Evolutionary conservation across 2,329 filamentous ascomycete genomes (phyloP).

Genomic region (Calonectria ilicicola): DNA sequence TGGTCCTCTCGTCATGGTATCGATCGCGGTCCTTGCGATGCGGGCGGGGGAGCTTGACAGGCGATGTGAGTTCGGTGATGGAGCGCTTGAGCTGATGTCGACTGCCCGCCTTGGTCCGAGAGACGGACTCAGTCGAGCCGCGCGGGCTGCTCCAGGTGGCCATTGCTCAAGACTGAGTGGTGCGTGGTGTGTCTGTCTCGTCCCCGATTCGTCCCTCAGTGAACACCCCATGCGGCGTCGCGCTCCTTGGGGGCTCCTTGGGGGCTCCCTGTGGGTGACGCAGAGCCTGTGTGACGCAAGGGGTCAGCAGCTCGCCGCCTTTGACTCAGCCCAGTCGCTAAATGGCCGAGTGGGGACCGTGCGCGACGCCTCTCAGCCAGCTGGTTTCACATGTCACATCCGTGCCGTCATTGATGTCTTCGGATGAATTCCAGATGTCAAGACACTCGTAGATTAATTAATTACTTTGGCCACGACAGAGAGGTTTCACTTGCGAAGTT

Average conservation of each 20-base stretch:
- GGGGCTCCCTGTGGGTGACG: constrained; percentile 7
- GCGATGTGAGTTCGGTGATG: constrained; percentile 65
- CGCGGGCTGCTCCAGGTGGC: constrained; percentile 39
- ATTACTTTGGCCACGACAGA: background rate
- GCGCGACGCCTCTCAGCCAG: background rate
- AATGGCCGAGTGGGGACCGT: constrained; percentile 8
- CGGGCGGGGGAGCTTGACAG: constrained; percentile 54
- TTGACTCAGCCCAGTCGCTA: constrained; percentile 14
- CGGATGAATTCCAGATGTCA: constrained; percentile 13
- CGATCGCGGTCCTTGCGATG: constrained; percentile 44
- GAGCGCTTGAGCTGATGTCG: constrained; percentile 68
- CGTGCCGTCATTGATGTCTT: constrained; percentile 3
- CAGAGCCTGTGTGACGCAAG: constrained; percentile 22
- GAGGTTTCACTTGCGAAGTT: background rate
- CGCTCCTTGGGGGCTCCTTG: constrained; percentile 6
- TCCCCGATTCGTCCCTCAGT: constrained; percentile 9
- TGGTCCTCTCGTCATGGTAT: constrained; percentile 45
- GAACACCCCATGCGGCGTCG: constrained; percentile 2
- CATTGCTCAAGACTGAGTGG: constrained; percentile 26
- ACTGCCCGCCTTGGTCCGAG: constrained; percentile 43
- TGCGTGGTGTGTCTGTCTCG: constrained; percentile 9
- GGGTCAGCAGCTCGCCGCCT: constrained; percentile 19
- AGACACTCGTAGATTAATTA: constrained; percentile 2
- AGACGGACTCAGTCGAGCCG: constrained; percentile 39
- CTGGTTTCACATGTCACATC: constrained; percentile 22